Base-by-base conservation (phyloP, 257 asterid species). In the Ophiorrhiza pumila region DNA sequence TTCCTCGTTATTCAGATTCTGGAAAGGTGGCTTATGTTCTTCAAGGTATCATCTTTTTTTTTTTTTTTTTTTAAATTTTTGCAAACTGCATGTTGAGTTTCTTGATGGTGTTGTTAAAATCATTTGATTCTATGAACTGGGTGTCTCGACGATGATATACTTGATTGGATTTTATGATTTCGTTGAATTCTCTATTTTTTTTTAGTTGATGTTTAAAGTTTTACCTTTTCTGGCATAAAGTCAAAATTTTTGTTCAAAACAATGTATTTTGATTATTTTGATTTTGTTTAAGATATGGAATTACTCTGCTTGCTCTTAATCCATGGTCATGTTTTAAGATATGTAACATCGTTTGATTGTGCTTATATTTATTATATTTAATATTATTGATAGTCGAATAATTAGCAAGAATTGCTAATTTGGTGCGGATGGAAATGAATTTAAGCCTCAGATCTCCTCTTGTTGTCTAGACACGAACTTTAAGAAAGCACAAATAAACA, bases 1-100 rank as follows among this genome's bases (percentile, higher is more conserved):
- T 84, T 46, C 96, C 95, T 7, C 72, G 77, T 35, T 90, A 87
- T 83, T 88, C 89, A 39, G 93, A 90, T 79, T 90, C 92, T 65
- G 88, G 90, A 62, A 88, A 79, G 83, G 87, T 90, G 5, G 96
- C 89, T 6, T 88, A 86, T 62, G 96, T 90, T 65, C 95, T 90
- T 73, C 92, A 88, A 82, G 96, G 96, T 89, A 62, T 25, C 7
- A n/a, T n/a, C n/a, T n/a, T n/a, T n/a, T 11, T 4, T 12, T 27
- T 17, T 13, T 22, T 11, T 53, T 52, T 13, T 7, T 50, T 18
- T 25, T 20, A 8, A 57, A 46, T 68, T n/a, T 2, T n/a, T 55
- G 25, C 55, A 1, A 39, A 12, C 23, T 43, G 25, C 55, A 39
- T 17, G 18, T 37, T 61, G 6, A 7, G n/a, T 18, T 61, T 34